These are phyloP conservation scores for Thymus quinquecostatus DNA, from an alignment of 257 asterid genomes.

Conservation along the genomic window DNA sequence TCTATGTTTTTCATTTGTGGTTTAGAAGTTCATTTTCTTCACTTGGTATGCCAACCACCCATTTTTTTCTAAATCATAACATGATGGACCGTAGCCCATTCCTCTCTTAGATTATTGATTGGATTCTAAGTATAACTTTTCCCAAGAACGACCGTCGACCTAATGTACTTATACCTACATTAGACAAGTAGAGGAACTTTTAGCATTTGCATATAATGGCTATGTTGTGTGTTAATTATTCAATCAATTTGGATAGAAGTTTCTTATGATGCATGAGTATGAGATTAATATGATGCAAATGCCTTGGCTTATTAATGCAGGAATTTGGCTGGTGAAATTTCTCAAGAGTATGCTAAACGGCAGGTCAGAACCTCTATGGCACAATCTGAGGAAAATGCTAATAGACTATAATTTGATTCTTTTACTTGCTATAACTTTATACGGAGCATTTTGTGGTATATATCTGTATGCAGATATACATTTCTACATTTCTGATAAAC, in stretches of 20 bases:
- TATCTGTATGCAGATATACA: not conserved
- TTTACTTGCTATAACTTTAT: not conserved
- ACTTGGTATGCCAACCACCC: not conserved
- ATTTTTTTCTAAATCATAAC: not conserved
- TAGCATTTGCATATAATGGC: not conserved
- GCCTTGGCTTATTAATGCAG: constrained; percentile 43
- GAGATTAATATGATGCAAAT: constrained; percentile 12
- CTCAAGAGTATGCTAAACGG: constrained; percentile 75
- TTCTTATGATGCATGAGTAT: not conserved
- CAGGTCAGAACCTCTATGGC: constrained; percentile 57
- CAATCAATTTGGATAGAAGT: not conserved
- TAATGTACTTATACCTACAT: not conserved
- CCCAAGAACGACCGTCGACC: not conserved
- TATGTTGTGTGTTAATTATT: not conserved
- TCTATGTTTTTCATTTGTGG: not conserved
- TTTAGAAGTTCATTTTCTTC: not conserved
- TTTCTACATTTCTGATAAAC: not conserved
- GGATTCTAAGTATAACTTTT: not conserved
- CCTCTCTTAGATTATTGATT: not conserved
- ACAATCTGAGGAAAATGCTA: constrained; percentile 7
- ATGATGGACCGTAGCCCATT: not conserved
- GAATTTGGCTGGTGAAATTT: constrained; percentile 93
- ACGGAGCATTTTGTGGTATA: not conserved
- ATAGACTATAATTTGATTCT: not conserved
- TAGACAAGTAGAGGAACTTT: not conserved